Conservation (phyloP, 495 filamentous ascomycete genomes). For the Aspergillus panamensis region DNA sequence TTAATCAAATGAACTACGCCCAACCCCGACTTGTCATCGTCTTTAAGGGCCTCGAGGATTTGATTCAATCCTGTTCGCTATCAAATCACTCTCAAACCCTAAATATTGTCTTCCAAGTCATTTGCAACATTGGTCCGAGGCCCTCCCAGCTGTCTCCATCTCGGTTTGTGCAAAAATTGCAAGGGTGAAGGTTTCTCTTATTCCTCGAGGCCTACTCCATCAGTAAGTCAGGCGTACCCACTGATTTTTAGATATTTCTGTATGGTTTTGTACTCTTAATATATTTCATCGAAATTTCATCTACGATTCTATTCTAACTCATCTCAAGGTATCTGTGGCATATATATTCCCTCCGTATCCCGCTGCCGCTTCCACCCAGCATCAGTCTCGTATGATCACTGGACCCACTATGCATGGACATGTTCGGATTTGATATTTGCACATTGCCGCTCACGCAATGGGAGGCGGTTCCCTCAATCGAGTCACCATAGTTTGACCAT, state of each 20-base stretch:
- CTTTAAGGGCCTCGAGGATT: not conserved
- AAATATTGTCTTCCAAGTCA: not conserved
- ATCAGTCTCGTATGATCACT: constrained; percentile 14
- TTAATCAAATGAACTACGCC: not conserved
- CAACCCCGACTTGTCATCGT: not conserved
- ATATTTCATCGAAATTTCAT: not conserved
- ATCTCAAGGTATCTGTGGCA: constrained; percentile 2
- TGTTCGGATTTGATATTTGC: constrained; percentile 17
- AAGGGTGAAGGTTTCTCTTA: not conserved
- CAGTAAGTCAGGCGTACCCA: not conserved
- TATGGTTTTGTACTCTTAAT: not conserved
- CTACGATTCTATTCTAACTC: constrained; percentile 10
- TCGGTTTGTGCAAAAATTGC: not conserved
- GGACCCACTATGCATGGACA: constrained; percentile 26
- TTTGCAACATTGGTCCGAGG: not conserved
- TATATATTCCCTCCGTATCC: constrained; percentile 15
- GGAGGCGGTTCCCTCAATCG: not conserved
- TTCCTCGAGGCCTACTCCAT: not conserved
- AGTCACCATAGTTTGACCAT: constrained; percentile 9
- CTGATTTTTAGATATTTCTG: not conserved
- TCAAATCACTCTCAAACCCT: not conserved
- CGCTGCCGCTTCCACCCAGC: constrained; percentile 16
- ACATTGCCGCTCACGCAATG: constrained; percentile 12
- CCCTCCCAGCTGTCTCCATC: not conserved
- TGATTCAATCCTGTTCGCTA: not conserved